phyloP scores from a whole-genome alignment of 2,329 filamentous ascomycete genomes.

The Apiospora malaysiana region DNA sequence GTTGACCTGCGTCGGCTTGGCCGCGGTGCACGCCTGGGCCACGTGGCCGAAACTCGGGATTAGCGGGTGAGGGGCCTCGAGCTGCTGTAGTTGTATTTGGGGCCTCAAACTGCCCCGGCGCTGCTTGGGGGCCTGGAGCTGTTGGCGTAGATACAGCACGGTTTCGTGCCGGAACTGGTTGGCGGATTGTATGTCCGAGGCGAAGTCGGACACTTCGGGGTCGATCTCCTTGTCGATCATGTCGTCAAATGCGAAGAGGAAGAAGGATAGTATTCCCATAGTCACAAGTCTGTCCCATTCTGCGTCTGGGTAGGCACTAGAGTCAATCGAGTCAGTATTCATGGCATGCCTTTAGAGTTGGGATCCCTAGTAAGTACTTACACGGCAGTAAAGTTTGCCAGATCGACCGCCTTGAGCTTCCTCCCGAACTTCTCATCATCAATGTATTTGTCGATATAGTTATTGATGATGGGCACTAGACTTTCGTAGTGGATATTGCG shows the following conservation, averaged over 20 bases:
- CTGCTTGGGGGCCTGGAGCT: constrained; percentile 19
- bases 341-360: too few relatives aligned
- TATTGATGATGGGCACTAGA: constrained; percentile 25
- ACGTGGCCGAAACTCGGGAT: constrained; percentile 28
- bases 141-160: constrained; percentile 22
- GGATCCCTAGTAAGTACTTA: constrained; percentile 19
- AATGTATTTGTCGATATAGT: constrained; percentile 29
- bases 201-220: constrained; percentile 25
- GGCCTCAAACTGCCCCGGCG: background rate
- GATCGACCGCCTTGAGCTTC: constrained; percentile 29
- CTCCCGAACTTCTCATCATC: constrained; percentile 24
- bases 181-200: constrained; percentile 29
- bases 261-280: constrained; percentile 29
- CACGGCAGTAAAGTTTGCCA: constrained; percentile 30
- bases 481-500: constrained; percentile 27
- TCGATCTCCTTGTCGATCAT: constrained; percentile 32
- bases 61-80: constrained; percentile 19
- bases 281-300: constrained; percentile 29
- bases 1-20: constrained; percentile 25
- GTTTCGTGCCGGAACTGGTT: constrained; percentile 28
- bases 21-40: constrained; percentile 22
- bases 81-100: background rate
- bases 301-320: constrained; percentile 28
- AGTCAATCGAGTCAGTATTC: background rate
- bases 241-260: constrained; percentile 32